Percentiles rank a stretch among this genome's conserved stretches.
These are phyloP conservation scores for Passiflora organensis DNA, from an alignment of 345 rosid species.

Conservation along the genomic window DNA sequence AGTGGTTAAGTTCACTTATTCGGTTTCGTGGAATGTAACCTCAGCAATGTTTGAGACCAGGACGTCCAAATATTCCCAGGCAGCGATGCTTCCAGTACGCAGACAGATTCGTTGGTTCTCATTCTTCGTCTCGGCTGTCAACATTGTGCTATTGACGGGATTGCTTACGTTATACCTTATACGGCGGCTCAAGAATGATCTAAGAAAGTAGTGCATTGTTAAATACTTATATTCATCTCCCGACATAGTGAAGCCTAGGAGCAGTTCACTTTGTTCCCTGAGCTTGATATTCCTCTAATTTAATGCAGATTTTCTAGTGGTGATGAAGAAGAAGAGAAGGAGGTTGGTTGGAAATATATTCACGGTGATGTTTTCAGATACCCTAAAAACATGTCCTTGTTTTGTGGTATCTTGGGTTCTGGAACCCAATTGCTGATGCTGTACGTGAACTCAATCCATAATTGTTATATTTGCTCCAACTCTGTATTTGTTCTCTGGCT, in stretches of 20 bases:
- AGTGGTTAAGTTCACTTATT: conserved; percentile 67
- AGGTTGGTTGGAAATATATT: conserved; percentile 71
- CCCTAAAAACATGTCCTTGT: conserved; percentile 59
- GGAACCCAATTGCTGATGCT: conserved; percentile 68
- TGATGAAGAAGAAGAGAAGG: conserved; percentile 73
- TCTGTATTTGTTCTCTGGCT: too few relatives aligned
- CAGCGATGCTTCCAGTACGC: conserved; percentile 46
- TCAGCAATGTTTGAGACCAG: conserved; percentile 43
- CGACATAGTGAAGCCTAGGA: neutral
- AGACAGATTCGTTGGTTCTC: conserved; percentile 69
- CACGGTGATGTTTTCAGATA: conserved; percentile 67
- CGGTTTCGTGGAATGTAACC: conserved; percentile 66
- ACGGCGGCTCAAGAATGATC: conserved; percentile 64
- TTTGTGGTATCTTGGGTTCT: conserved; percentile 65
- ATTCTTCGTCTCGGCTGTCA: conserved; percentile 46
- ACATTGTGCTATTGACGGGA: conserved; percentile 50
- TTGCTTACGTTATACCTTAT: conserved; percentile 48
- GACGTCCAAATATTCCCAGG: conserved; percentile 55
- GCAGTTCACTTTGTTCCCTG: neutral
- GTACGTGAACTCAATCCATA: conserved; percentile 65
- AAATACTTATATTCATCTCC: neutral
- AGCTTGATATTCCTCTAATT: conserved; percentile 11
- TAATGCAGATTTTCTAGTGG: conserved; percentile 46
- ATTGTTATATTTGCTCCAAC: too few relatives aligned
- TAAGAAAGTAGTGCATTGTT: conserved; percentile 43